phyloP scores from a whole-genome alignment of 1,139 yeast genomes.

The Geotrichum citri-aurantii region DNA sequence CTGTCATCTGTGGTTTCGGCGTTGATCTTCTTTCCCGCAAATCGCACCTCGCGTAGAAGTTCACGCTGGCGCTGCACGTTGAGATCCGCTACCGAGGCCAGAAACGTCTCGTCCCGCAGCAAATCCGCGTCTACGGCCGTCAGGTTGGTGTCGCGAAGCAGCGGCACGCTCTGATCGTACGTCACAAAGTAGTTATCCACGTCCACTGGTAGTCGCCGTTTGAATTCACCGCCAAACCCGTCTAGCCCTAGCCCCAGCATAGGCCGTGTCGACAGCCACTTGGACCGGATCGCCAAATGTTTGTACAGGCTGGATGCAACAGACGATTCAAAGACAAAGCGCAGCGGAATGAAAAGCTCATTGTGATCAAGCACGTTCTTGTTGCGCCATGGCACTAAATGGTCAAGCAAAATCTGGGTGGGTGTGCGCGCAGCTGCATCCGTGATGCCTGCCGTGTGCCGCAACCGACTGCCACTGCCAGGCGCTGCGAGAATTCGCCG shows the following conservation, averaged over 20 bases:
- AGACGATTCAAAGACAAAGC: constrained; percentile 21
- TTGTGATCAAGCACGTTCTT: constrained; percentile 16
- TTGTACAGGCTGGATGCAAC: constrained; percentile 19
- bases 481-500: not conserved
- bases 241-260: constrained; percentile 20
- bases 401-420: constrained; percentile 22
- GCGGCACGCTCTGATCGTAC: constrained; percentile 11
- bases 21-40: not conserved
- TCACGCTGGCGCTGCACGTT: constrained; percentile 9
- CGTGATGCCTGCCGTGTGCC: not conserved
- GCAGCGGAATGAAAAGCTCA: constrained; percentile 19
- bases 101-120: constrained; percentile 5
- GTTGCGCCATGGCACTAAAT: constrained; percentile 23
- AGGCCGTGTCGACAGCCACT: constrained; percentile 18
- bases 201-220: constrained; percentile 10
- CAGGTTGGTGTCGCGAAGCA: constrained; percentile 13
- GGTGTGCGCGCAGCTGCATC: constrained; percentile 16
- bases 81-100: constrained; percentile 7
- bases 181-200: constrained; percentile 17
- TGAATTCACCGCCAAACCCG: not conserved
- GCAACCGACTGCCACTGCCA: not conserved
- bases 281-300: constrained; percentile 13
- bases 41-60: not conserved
- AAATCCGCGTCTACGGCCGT: constrained; percentile 11
- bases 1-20: not conserved